Evolutionary conservation across 176 grass and related monocot species (phyloP).

Genomic region (Avena insularis): DNA sequence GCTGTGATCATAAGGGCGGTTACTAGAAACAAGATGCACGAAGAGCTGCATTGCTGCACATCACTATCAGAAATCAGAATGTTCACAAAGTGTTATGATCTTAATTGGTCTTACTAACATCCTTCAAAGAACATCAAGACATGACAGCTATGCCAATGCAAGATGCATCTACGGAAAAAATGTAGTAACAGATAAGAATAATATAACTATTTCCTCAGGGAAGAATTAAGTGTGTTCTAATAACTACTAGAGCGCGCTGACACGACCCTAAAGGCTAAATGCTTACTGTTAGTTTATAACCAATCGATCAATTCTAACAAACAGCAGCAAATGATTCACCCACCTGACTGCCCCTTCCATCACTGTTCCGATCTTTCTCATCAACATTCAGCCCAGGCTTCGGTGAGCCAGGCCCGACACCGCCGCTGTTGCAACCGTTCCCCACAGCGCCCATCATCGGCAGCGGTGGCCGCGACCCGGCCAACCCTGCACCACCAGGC

Average conservation of each 20-base stretch:
- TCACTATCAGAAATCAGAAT: slow-evolving; percentile 23
- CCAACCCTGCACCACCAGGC: not conserved
- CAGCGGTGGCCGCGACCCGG: not conserved
- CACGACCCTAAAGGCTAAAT: slow-evolving; percentile 25
- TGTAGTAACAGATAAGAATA: not conserved
- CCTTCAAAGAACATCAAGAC: slow-evolving; percentile 9
- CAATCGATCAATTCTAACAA: slow-evolving; percentile 18
- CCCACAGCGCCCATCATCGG: slow-evolving; percentile 28
- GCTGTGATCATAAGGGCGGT: not conserved
- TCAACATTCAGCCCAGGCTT: slow-evolving; percentile 6
- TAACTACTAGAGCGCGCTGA: not conserved
- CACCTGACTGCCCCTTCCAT: slow-evolving; percentile 35
- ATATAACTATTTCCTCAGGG: not conserved
- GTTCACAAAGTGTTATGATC: not conserved
- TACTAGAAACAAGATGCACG: not conserved
- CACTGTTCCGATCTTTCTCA: slow-evolving; percentile 28
- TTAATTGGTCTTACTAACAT: not conserved
- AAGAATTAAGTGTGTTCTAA: not conserved
- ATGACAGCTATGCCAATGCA: not conserved
- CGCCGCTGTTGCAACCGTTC: not conserved
- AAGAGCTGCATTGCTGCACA: not conserved
- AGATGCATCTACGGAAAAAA: not conserved
- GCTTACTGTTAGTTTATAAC: not conserved
- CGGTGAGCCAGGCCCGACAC: not conserved
- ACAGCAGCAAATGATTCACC: slow-evolving; percentile 36